Evolutionary conservation across 495 filamentous ascomycete species (phyloP).

Genomic region (Xylaria scruposa): DNA sequence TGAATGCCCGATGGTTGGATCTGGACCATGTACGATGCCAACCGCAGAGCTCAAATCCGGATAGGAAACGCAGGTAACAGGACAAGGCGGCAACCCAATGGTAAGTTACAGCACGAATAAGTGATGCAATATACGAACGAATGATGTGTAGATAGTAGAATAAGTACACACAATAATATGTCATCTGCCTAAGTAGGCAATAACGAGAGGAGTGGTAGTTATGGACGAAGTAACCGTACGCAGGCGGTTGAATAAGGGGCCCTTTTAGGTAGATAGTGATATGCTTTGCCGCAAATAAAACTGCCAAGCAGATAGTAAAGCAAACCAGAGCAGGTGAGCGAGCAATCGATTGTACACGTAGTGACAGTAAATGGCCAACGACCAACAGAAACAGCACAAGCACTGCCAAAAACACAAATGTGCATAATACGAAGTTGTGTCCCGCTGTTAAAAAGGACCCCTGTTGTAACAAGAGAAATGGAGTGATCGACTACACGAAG

Average conservation of each 20-base stretch:
- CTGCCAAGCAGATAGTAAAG: not conserved
- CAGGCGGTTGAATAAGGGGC: slow-evolving; percentile 20
- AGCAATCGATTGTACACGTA: slow-evolving; percentile 1
- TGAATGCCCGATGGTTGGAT: slow-evolving; percentile 41
- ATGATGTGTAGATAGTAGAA: slow-evolving; percentile 33
- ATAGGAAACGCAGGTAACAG: slow-evolving; percentile 25
- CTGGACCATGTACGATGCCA: slow-evolving; percentile 40
- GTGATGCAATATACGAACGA: slow-evolving; percentile 27
- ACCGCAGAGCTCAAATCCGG: slow-evolving; percentile 18
- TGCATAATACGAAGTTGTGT: slow-evolving; percentile 17
- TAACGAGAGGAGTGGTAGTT: slow-evolving; percentile 10
- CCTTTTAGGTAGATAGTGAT: slow-evolving; percentile 13
- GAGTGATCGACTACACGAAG: slow-evolving; percentile 8
- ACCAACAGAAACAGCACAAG: slow-evolving; percentile 10
- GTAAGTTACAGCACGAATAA: slow-evolving; percentile 29
- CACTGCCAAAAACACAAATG: not conserved
- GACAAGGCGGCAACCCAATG: slow-evolving; percentile 24
- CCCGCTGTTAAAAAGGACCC: slow-evolving; percentile 15
- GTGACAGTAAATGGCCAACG: not conserved
- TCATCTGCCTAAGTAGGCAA: slow-evolving; percentile 23
- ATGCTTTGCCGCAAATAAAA: slow-evolving; percentile 21
- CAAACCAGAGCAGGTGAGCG: slow-evolving; percentile 7
- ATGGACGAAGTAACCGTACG: slow-evolving; percentile 23
- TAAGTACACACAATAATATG: slow-evolving; percentile 28
- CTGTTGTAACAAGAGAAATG: slow-evolving; percentile 20